Conservation (phyloP, 768 basidiomycete genomes). For the Daedaleopsis sinensis region DNA sequence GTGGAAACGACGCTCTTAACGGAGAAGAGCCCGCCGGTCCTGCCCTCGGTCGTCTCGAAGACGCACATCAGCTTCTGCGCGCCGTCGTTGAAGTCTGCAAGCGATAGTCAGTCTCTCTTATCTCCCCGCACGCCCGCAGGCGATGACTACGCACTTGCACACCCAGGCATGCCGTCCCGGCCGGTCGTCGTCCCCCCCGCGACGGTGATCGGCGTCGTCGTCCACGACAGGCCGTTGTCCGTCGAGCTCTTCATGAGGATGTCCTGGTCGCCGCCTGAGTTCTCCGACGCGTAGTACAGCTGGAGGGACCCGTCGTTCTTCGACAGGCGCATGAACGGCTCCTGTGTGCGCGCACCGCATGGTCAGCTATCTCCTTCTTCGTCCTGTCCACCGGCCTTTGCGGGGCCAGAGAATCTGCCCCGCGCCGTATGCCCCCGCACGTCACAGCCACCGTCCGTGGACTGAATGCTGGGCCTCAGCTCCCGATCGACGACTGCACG, state of each 20-base stretch:
- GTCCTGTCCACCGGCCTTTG: too few relatives aligned
- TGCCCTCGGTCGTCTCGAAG: conserved; percentile 4
- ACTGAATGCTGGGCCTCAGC: too few relatives aligned
- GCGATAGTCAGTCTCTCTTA: neutral
- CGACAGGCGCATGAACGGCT: conserved; percentile 1
- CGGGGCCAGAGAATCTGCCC: too few relatives aligned
- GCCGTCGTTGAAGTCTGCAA: conserved; percentile 3
- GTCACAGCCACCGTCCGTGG: too few relatives aligned
- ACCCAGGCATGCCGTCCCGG: conserved; percentile 4
- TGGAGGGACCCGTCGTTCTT: neutral
- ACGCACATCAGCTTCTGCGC: conserved; percentile 2
- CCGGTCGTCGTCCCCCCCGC: neutral
- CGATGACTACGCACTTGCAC: neutral
- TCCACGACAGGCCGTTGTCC: neutral
- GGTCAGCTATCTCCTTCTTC: neutral
- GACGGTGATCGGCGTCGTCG: neutral
- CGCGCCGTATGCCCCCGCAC: too few relatives aligned
- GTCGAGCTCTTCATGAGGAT: neutral
- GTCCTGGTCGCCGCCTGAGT: neutral
- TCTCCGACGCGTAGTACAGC: neutral
- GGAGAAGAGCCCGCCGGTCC: neutral
- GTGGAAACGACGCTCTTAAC: conserved; percentile 3
- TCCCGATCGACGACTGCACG: too few relatives aligned
- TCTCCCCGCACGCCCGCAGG: too few relatives aligned
- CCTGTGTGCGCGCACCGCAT: neutral